These are phyloP conservation scores for Cystobasidium tubakii DNA, from an alignment of 768 basidiomycete genomes.

Conservation along the genomic window DNA sequence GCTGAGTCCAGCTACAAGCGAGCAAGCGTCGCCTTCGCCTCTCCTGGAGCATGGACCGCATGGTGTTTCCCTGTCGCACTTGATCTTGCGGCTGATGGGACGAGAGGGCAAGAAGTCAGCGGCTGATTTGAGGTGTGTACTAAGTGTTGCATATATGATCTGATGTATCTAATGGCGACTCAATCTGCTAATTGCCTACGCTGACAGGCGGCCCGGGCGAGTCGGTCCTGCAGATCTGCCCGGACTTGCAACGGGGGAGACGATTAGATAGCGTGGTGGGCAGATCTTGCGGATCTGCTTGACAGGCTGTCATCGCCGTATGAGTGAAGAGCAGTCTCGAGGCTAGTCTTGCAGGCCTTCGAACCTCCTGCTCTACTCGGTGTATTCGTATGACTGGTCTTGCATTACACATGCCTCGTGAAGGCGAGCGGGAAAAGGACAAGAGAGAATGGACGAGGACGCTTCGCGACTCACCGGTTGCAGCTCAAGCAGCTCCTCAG, in stretches of 20 bases:
- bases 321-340: no score
- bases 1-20: constrained; percentile 1
- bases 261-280: background rate
- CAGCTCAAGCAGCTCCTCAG: constrained; percentile 19
- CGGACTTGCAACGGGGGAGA: background rate
- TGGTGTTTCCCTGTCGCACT: constrained; percentile 18
- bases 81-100: constrained; percentile 20
- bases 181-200: no score
- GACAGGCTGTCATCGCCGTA: no score
- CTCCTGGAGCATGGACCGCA: constrained; percentile 12
- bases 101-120: background rate
- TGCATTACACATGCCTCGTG: background rate
- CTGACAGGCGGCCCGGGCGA: background rate
- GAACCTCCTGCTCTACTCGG: no score
- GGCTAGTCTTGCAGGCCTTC: no score
- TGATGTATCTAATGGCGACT: no score
- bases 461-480: constrained; percentile 11
- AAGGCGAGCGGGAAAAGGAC: background rate
- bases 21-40: constrained; percentile 22
- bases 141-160: no score
- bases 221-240: background rate
- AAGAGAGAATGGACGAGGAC: background rate
- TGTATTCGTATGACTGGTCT: no score
- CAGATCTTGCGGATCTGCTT: no score
- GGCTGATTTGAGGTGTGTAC: no score